phyloP scores from a whole-genome alignment of 371 early-diverging fungal species.

The Mucor sp. region DNA sequence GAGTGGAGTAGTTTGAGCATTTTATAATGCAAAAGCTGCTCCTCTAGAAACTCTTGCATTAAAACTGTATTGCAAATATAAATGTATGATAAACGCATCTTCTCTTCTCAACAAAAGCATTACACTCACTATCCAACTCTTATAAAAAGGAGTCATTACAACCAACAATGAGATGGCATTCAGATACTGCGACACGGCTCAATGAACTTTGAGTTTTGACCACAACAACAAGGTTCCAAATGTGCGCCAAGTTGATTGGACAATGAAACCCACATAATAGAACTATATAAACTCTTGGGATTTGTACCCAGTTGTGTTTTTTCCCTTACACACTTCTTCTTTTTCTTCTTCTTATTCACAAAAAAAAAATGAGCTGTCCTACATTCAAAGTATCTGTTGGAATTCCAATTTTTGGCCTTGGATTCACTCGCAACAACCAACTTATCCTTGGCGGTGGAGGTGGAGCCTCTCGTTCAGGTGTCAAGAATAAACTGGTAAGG shows the following conservation, averaged over 20 bases:
- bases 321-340: neutral
- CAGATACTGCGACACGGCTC: neutral
- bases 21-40: too few relatives aligned
- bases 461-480: constrained; percentile 68
- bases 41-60: too few relatives aligned
- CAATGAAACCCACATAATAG: neutral
- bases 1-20: too few relatives aligned
- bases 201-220: neutral
- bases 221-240: neutral
- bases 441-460: constrained; percentile 74
- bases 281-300: neutral
- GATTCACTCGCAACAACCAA: constrained; percentile 58
- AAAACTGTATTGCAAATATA: too few relatives aligned
- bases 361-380: constrained; percentile 26
- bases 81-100: too few relatives aligned
- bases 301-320: neutral
- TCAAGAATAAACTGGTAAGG: constrained; percentile 74
- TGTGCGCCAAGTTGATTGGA: neutral
- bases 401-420: constrained; percentile 68
- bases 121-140: neutral
- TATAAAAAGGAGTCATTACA: neutral
- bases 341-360: neutral
- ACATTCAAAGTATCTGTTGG: constrained; percentile 53
- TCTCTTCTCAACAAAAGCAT: too few relatives aligned
- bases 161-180: neutral